Conservation (phyloP, 2,329 filamentous ascomycete genomes). For the Pestalotiopsis sp. region DNA sequence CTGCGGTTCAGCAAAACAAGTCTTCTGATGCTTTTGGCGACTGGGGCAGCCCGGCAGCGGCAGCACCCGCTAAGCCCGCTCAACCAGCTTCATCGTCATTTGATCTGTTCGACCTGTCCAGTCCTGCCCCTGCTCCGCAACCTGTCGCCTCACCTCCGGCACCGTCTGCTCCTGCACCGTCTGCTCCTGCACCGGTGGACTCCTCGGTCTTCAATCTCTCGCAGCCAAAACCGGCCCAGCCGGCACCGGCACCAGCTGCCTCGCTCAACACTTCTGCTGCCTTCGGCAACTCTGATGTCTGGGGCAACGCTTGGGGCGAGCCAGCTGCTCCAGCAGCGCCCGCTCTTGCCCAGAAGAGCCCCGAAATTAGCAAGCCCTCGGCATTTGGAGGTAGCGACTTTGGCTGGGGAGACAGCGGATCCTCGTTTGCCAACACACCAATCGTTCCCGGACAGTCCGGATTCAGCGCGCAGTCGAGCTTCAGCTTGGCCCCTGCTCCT, state of each 20-base stretch:
- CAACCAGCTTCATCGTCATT: constrained; percentile 60
- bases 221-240: constrained; percentile 39
- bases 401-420: constrained; percentile 52
- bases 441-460: constrained; percentile 65
- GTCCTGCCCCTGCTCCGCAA: constrained; percentile 40
- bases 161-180: constrained; percentile 38
- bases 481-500: not conserved
- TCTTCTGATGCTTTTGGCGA: constrained; percentile 63
- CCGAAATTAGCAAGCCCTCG: constrained; percentile 41
- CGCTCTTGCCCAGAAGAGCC: constrained; percentile 62
- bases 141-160: constrained; percentile 46
- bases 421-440: constrained; percentile 58
- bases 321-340: constrained; percentile 45
- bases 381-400: constrained; percentile 60
- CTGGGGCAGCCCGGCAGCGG: constrained; percentile 48
- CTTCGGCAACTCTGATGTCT: constrained; percentile 67
- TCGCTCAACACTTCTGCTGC: constrained; percentile 37
- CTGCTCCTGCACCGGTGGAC: constrained; percentile 40
- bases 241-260: constrained; percentile 33
- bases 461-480: constrained; percentile 47
- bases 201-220: constrained; percentile 85
- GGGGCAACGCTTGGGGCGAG: constrained; percentile 87
- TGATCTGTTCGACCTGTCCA: constrained; percentile 80
- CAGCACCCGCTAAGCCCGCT: constrained; percentile 41
- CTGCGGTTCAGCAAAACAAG: constrained; percentile 53